Conservation (phyloP, 306 rosid genomes). For the Lathyrus oleraceus region DNA sequence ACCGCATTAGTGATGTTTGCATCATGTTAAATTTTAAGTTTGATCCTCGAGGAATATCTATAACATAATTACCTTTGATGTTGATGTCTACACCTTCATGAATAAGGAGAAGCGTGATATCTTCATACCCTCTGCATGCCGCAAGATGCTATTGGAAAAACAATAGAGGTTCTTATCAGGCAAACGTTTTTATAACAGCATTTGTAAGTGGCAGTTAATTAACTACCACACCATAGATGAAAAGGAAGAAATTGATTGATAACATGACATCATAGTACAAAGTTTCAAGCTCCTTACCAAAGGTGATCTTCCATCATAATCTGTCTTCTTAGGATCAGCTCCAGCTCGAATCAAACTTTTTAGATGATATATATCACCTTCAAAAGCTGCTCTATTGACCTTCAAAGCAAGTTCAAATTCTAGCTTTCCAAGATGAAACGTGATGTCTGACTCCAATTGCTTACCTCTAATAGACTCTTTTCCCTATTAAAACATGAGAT, state of each 20-base stretch:
- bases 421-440: constrained; percentile 86
- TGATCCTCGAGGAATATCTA: background rate
- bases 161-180: constrained; percentile 30
- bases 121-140: constrained; percentile 86
- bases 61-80: constrained; percentile 50
- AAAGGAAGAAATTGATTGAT: constrained; percentile 17
- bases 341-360: constrained; percentile 86
- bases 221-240: constrained; percentile 19
- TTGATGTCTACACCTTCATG: constrained; percentile 67
- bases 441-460: constrained; percentile 87
- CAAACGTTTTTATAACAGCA: constrained; percentile 13
- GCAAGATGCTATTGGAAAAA: constrained; percentile 76
- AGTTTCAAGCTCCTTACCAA: constrained; percentile 55
- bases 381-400: constrained; percentile 75
- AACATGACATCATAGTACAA: constrained; percentile 22
- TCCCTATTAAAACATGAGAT: constrained; percentile 50
- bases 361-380: constrained; percentile 79
- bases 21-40: constrained; percentile 7
- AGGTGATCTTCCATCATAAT: constrained; percentile 97
- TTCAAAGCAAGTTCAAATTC: constrained; percentile 95
- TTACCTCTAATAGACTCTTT: constrained; percentile 64
- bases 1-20: background rate
- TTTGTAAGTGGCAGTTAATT: background rate
- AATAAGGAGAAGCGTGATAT: constrained; percentile 65
- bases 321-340: constrained; percentile 89